Conservation (phyloP, 495 filamentous ascomycete genomes). For the Trypethelium eluteriae region DNA sequence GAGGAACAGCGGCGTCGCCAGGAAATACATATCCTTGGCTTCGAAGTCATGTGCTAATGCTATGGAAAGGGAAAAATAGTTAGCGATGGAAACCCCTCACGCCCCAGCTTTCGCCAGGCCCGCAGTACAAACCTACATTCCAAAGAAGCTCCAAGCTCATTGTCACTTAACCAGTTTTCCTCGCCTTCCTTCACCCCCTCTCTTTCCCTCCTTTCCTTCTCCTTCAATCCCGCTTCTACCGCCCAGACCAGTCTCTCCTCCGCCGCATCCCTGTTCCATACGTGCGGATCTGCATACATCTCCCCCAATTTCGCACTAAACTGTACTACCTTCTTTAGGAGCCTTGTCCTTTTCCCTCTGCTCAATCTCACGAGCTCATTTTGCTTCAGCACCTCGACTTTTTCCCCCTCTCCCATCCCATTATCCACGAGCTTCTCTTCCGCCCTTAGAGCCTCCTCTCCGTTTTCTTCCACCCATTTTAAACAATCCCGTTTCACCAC, state of each 20-base stretch:
- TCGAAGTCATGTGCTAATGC: slow-evolving; percentile 69
- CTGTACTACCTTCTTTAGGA: slow-evolving; percentile 63
- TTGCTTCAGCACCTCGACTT: slow-evolving; percentile 6
- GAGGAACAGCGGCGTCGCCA: slow-evolving; percentile 81
- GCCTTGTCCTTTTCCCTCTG: slow-evolving; percentile 57
- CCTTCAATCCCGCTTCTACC: slow-evolving; percentile 70
- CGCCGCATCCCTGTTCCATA: slow-evolving; percentile 55
- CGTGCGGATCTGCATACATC: slow-evolving; percentile 57
- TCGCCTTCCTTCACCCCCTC: slow-evolving; percentile 57
- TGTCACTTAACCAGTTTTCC: slow-evolving; percentile 65
- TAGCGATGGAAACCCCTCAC: not conserved
- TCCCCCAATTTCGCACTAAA: slow-evolving; percentile 75
- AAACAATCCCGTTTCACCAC: slow-evolving; percentile 52
- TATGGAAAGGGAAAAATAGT: slow-evolving; percentile 20
- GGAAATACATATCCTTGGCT: slow-evolving; percentile 57
- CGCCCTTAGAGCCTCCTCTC: slow-evolving; percentile 22
- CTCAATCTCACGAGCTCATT: slow-evolving; percentile 14
- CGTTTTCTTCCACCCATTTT: slow-evolving; percentile 48
- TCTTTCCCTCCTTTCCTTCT: slow-evolving; percentile 56
- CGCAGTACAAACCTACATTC: slow-evolving; percentile 45
- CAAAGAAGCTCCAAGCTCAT: slow-evolving; percentile 63
- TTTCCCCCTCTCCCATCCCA: slow-evolving; percentile 27
- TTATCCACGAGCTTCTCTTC: slow-evolving; percentile 39
- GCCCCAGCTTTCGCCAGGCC: not conserved
- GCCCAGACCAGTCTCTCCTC: slow-evolving; percentile 71